These are phyloP conservation scores for Venturia oleaginea DNA, from an alignment of 2,329 filamentous ascomycete species.

Conservation along the genomic window DNA sequence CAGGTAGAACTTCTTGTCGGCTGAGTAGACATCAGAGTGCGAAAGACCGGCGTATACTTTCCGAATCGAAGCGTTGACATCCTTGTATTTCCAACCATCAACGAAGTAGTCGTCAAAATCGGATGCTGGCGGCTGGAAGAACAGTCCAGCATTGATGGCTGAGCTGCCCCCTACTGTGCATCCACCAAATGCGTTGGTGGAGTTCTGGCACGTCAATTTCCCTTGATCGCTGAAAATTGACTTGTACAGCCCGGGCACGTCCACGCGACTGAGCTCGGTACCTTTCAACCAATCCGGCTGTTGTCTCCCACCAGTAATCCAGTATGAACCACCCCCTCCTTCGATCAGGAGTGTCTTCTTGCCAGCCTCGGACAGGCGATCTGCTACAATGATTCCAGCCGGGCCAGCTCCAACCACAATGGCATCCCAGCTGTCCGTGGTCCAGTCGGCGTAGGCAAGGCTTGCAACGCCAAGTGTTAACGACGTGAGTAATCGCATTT, in stretches of 20 bases:
- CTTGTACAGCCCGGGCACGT: slow-evolving; percentile 45
- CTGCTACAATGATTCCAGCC: slow-evolving; percentile 44
- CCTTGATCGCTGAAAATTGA: slow-evolving; percentile 39
- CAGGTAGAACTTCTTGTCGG: slow-evolving; percentile 37
- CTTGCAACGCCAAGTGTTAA: neutral
- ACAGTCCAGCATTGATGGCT: slow-evolving; percentile 47
- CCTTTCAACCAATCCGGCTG: slow-evolving; percentile 40
- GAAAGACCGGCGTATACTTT: slow-evolving; percentile 38
- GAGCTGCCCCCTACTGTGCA: slow-evolving; percentile 45
- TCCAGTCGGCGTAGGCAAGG: neutral
- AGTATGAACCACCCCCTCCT: slow-evolving; percentile 42
- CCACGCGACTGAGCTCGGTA: slow-evolving; percentile 40
- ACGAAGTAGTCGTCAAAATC: slow-evolving; percentile 45
- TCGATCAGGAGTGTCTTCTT: slow-evolving; percentile 45
- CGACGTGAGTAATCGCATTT: neutral
- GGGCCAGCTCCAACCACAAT: slow-evolving; percentile 28
- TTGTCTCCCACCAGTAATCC: slow-evolving; percentile 39
- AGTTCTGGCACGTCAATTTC: slow-evolving; percentile 34
- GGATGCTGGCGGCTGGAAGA: slow-evolving; percentile 44
- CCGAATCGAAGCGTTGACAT: slow-evolving; percentile 38
- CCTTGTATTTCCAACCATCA: slow-evolving; percentile 41
- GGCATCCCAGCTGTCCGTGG: slow-evolving; percentile 15
- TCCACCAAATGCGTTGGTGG: slow-evolving; percentile 37
- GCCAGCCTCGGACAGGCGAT: slow-evolving; percentile 42
- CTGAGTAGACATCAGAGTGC: slow-evolving; percentile 36